These are phyloP conservation scores for Ormosia semicastrata DNA, from an alignment of 306 rosid species.

Conservation along the genomic window DNA sequence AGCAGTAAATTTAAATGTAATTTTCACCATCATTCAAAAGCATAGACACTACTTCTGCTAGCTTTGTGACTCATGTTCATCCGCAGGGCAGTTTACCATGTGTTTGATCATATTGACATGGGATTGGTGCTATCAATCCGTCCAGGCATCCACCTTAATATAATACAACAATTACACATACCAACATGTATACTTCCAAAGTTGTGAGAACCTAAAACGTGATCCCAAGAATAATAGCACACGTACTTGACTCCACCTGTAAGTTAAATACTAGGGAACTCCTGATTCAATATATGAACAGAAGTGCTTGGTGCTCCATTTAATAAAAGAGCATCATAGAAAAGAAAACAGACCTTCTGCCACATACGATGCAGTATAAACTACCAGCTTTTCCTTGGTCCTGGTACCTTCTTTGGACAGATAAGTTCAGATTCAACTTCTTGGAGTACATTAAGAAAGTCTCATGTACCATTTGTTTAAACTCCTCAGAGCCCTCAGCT, in stretches of 20 bases:
- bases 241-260: constrained; percentile 33
- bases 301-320: constrained; percentile 49
- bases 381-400: constrained; percentile 87
- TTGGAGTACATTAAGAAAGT: constrained; percentile 74
- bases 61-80: constrained; percentile 35
- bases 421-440: constrained; percentile 59
- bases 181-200: constrained; percentile 23
- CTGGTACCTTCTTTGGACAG: constrained; percentile 71
- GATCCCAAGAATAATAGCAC: constrained; percentile 36
- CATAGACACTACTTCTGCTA: constrained; percentile 22
- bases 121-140: constrained; percentile 16
- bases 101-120: constrained; percentile 32
- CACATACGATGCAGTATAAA: constrained; percentile 92
- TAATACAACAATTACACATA: constrained; percentile 14
- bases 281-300: constrained; percentile 45
- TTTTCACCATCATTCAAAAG: constrained; percentile 21
- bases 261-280: constrained; percentile 38
- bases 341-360: constrained; percentile 90
- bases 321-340: constrained; percentile 44
- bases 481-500: constrained; percentile 77
- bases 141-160: constrained; percentile 18
- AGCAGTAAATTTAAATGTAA: constrained; percentile 7
- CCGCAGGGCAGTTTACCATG: constrained; percentile 25
- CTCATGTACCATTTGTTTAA: constrained; percentile 69
- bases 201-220: constrained; percentile 19